phyloP scores from a whole-genome alignment of 2,329 filamentous ascomycete genomes.

The Diaporthe caulivora region DNA sequence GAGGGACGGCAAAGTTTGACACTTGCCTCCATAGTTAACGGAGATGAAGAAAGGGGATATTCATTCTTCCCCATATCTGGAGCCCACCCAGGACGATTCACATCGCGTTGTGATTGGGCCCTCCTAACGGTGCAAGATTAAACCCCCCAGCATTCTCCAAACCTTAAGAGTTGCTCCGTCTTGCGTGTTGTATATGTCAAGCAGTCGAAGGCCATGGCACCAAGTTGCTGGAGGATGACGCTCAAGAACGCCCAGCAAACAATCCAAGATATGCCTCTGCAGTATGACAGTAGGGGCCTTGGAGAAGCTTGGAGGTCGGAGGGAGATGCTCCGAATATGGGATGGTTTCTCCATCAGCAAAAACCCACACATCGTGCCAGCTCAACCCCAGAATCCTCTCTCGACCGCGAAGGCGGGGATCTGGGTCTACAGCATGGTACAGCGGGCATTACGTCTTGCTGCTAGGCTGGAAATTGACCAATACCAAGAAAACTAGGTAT shows the following conservation, averaged over 20 bases:
- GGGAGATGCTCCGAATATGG: slow-evolving; percentile 12
- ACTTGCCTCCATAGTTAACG: not conserved
- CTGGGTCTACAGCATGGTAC: not conserved
- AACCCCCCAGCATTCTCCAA: not conserved
- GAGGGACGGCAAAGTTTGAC: not conserved
- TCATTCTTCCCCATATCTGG: not conserved
- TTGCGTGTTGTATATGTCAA: not conserved
- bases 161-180: not conserved
- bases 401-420: not conserved
- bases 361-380: not conserved
- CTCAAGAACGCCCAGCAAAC: not conserved
- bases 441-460: not conserved
- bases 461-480: slow-evolving; percentile 2
- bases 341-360: not conserved
- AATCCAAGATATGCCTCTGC: not conserved
- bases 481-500: not conserved
- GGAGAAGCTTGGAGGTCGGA: slow-evolving; percentile 11
- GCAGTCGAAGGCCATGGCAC: not conserved
- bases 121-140: not conserved
- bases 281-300: not conserved
- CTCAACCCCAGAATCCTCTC: not conserved
- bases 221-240: not conserved
- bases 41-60: slow-evolving; percentile 8
- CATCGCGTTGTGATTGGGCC: not conserved
- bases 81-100: not conserved